A percentile compares a stretch with the other conserved stretches of the same genome.
phyloP scores from a whole-genome alignment of 805 yeast species.

The Wickerhamomyces mucosus region DNA sequence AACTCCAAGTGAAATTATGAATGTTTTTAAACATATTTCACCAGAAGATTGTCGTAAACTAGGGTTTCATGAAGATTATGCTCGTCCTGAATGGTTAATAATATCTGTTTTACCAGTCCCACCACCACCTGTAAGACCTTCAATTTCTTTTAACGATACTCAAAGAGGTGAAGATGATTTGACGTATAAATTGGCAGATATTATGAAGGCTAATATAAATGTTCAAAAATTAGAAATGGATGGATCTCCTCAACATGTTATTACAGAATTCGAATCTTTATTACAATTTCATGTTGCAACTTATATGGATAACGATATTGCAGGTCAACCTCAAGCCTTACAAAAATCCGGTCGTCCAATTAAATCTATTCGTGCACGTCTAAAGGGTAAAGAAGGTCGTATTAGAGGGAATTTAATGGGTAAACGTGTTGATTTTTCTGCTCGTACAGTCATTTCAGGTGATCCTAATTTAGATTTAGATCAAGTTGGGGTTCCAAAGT shows the following conservation, averaged over 20 bases:
- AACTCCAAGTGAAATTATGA: slow-evolving; percentile 81
- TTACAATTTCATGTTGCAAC: slow-evolving; percentile 98
- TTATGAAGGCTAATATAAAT: slow-evolving; percentile 89
- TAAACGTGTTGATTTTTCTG: slow-evolving; percentile 98
- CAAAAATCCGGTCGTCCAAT: slow-evolving; percentile 99
- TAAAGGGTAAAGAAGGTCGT: slow-evolving; percentile 99
- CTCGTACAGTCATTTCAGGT: slow-evolving; percentile 98
- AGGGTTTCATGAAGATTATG: slow-evolving; percentile 92
- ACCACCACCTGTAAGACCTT: slow-evolving; percentile 99
- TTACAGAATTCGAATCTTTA: slow-evolving; percentile 90
- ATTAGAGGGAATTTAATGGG: slow-evolving; percentile 98
- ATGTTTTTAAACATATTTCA: slow-evolving; percentile 85
- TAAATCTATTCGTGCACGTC: slow-evolving; percentile 96
- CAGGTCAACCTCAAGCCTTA: slow-evolving; percentile 98
- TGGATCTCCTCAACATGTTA: slow-evolving; percentile 98
- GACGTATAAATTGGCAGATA: slow-evolving; percentile 95
- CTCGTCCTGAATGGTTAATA: slow-evolving; percentile 98
- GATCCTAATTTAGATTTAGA: slow-evolving; percentile 96
- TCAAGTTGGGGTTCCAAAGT: slow-evolving; percentile 97
- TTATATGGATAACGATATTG: slow-evolving; percentile 98
- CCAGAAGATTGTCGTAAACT: slow-evolving; percentile 70
- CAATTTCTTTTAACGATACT: slow-evolving; percentile 95
- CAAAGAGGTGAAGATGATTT: slow-evolving; percentile 99
- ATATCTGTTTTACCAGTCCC: slow-evolving; percentile 98
- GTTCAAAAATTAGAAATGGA: slow-evolving; percentile 97